Conservation (phyloP, 2,329 filamentous ascomycete genomes). For the Diplodia sapinea region DNA sequence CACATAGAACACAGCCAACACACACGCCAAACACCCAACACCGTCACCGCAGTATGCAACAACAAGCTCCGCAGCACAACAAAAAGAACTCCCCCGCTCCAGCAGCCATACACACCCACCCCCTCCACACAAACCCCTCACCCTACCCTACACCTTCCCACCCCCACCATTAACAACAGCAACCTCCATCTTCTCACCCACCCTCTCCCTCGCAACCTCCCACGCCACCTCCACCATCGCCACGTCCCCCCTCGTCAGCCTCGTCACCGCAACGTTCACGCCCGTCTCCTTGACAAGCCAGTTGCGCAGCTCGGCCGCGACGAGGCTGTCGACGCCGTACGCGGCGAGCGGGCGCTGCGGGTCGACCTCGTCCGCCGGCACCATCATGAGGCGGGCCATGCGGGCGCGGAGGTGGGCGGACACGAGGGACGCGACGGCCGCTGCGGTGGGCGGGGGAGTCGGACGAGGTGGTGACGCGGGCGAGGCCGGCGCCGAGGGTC, state of each 20-base stretch:
- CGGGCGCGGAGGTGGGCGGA: slow-evolving; percentile 26
- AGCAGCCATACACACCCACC: too few species aligned
- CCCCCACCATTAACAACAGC: too few species aligned
- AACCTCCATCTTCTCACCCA: not conserved
- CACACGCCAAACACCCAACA: too few species aligned
- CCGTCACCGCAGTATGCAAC: too few species aligned
- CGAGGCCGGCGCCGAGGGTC: slow-evolving; percentile 30
- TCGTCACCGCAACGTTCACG: not conserved
- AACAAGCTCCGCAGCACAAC: too few species aligned
- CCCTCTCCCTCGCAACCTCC: not conserved
- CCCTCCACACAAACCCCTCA: too few species aligned
- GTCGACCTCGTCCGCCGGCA: not conserved
- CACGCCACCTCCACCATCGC: not conserved
- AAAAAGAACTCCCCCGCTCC: too few species aligned
- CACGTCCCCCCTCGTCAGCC: not conserved
- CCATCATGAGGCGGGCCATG: slow-evolving; percentile 32
- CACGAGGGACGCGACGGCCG: not conserved
- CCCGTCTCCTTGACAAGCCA: not conserved
- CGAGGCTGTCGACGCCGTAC: slow-evolving; percentile 8
- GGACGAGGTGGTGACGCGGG: too few species aligned
- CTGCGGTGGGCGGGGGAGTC: too few species aligned
- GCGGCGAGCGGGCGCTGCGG: not conserved
- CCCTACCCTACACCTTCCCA: too few species aligned
- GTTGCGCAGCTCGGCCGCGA: slow-evolving; percentile 12
- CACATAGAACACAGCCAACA: too few species aligned